Base-by-base conservation (phyloP, 306 rosid species). In the Prunus fruticosa region DNA sequence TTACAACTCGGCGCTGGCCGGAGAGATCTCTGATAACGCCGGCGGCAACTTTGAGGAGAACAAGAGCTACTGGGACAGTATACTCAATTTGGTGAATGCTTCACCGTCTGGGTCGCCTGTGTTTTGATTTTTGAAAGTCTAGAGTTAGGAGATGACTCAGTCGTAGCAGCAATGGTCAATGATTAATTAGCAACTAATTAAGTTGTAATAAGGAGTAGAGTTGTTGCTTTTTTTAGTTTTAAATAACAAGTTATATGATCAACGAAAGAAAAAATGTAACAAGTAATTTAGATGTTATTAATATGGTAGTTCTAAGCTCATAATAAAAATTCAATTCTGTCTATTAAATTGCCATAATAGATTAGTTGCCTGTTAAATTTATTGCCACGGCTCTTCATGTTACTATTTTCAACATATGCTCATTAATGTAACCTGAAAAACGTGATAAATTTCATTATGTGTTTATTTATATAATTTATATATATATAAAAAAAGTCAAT, bases 41-140 rank as follows among this genome's bases (percentile, higher is more conserved):
- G 74, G 81, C 23, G 78, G 76, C 53, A 46, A 75, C 73, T 83
- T 83, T 56, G 97, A 90, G 81, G 97, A 95, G 85, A 95, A 88
- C 85, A 91, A 85, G 88, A 95, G 82, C 74, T 96, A 96, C 67
- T 91, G 98, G 99, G 86, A 86, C 69, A 91, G 88, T 73, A 89
- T 96, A 82, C 96, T 96, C 52, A 87, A 91, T 78, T 78, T 88
- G 84, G 86, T 85, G 20, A 77, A 88, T 72, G 82, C 83, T 60
- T 79, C 89, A 9, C 65, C 86, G 2, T 62, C 86, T 51, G 78
- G 78, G 60, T 85, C 88, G 22, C 85, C 89, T 30, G 77, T 81
- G 78, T 83, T 88, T 72, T 84, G 73, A 73, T 14, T 13, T 60
- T 56, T n/a, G 5, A 20, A 4, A 75, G 32, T 76, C 38, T 51